A percentile compares a stretch with the other conserved stretches of the same genome.
These are phyloP conservation scores for Corymbia calophylla DNA, from an alignment of 441 rosid genomes.

Conservation along the genomic window DNA sequence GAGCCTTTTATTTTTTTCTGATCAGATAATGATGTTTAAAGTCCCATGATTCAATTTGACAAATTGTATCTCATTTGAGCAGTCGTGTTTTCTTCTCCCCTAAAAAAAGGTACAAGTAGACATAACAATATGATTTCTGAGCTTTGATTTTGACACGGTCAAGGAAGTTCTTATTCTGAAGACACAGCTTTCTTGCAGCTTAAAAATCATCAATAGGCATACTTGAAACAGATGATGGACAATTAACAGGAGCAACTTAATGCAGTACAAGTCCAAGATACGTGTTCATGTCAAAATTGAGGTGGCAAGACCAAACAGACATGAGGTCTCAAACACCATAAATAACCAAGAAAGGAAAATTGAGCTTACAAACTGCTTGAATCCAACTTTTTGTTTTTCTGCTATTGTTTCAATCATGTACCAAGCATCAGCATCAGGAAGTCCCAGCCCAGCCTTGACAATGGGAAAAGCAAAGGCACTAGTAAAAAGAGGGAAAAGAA, in stretches of 20 bases:
- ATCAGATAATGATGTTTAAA: neutral
- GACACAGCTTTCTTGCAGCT: neutral
- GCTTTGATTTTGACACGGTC: neutral
- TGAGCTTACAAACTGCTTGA: constrained; percentile 67
- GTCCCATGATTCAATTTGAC: neutral
- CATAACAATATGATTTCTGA: neutral
- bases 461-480: constrained; percentile 15
- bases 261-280: neutral
- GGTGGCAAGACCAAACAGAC: neutral
- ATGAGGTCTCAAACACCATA: neutral
- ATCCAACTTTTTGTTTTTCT: constrained; percentile 82
- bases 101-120: neutral
- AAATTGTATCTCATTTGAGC: neutral
- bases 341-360: constrained; percentile 7
- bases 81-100: neutral
- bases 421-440: constrained; percentile 93
- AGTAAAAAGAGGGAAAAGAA: neutral
- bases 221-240: neutral
- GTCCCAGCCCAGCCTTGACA: constrained; percentile 90
- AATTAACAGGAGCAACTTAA: neutral
- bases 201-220: neutral
- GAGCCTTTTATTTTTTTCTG: neutral
- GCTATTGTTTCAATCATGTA: constrained; percentile 92
- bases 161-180: neutral
- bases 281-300: neutral